A percentile compares a stretch with the other conserved stretches of the same genome.
phyloP scores from a whole-genome alignment of 805 yeast genomes.

The Starmerella bacillaris region DNA sequence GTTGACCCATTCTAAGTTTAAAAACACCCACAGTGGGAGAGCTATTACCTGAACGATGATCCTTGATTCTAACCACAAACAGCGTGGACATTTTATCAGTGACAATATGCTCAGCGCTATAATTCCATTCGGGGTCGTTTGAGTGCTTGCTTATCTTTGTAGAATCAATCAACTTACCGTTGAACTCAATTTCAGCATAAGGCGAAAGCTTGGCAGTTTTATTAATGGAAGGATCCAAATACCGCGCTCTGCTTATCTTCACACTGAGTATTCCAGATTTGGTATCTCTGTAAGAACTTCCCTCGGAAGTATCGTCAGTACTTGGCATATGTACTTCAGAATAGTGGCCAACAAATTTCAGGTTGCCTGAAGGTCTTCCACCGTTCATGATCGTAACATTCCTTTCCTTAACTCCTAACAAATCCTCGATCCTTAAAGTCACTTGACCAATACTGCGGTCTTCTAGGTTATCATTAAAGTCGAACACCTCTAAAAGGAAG shows the following conservation, averaged over 20 bases:
- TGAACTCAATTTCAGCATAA: constrained; percentile 52
- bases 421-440: constrained; percentile 50
- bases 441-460: constrained; percentile 68
- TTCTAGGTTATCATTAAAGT: constrained; percentile 58
- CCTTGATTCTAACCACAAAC: constrained; percentile 48
- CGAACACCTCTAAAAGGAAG: constrained; percentile 50
- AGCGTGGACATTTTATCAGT: constrained; percentile 54
- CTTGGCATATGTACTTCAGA: constrained; percentile 47
- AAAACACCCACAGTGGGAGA: constrained; percentile 43
- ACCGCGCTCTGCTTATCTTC: constrained; percentile 47
- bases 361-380: constrained; percentile 64
- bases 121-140: constrained; percentile 50
- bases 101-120: constrained; percentile 47
- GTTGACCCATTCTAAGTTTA: constrained; percentile 34
- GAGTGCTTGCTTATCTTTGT: constrained; percentile 43
- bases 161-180: constrained; percentile 39
- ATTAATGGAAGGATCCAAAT: constrained; percentile 25
- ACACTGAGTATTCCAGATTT: constrained; percentile 81
- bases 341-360: constrained; percentile 51
- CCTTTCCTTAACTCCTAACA: constrained; percentile 33
- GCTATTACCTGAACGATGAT: constrained; percentile 35
- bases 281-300: constrained; percentile 56
- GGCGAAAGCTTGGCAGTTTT: constrained; percentile 39
- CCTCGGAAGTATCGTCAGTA: constrained; percentile 30
- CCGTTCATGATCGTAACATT: constrained; percentile 48